Evolutionary conservation across 2,329 filamentous ascomycete genomes (phyloP).

Genomic region (Chrysosporium queenslandicum): DNA sequence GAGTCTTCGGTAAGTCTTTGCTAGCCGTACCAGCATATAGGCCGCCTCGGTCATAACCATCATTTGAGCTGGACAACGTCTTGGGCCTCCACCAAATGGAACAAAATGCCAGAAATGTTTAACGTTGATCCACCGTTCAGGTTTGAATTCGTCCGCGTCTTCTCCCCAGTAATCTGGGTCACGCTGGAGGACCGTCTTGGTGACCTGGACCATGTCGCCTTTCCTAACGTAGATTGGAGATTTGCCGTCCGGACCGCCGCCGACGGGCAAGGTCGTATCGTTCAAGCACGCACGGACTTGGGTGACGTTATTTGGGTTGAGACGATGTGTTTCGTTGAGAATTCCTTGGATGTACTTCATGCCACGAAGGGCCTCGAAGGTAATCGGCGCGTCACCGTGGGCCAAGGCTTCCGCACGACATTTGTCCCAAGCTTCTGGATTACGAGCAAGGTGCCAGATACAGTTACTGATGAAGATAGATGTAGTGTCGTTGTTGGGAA

Average conservation of each 20-base stretch:
- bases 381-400: background rate
- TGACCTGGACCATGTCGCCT: constrained; percentile 24
- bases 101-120: too few species aligned
- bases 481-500: constrained; percentile 18
- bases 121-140: too few species aligned
- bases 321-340: constrained; percentile 15
- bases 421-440: constrained; percentile 11
- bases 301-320: constrained; percentile 11
- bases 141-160: constrained; percentile 23
- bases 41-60: constrained; percentile 3
- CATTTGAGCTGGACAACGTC: constrained; percentile 8
- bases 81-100: constrained; percentile 10
- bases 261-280: constrained; percentile 20
- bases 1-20: background rate
- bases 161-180: constrained; percentile 31
- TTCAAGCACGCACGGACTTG: constrained; percentile 15
- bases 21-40: background rate
- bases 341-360: constrained; percentile 11
- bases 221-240: constrained; percentile 25
- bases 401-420: background rate
- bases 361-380: background rate
- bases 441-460: constrained; percentile 11
- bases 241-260: constrained; percentile 20
- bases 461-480: constrained; percentile 16
- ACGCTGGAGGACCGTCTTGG: constrained; percentile 30